phyloP scores from a whole-genome alignment of 352 stramenopile genomes.

The Phytophthora lateralis region DNA sequence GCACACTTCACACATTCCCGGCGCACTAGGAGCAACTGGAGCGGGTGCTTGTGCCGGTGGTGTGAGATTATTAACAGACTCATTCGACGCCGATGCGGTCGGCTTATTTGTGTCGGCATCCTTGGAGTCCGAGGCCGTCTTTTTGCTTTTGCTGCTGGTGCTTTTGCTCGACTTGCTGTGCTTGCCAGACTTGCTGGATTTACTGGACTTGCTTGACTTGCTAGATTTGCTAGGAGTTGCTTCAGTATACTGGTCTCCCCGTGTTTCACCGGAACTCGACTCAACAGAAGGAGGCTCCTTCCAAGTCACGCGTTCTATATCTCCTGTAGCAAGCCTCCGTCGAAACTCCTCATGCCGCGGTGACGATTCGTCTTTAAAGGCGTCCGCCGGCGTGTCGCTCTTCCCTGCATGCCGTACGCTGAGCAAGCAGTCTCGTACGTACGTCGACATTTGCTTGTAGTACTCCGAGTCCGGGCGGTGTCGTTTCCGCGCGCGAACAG shows the following conservation, averaged over 20 bases:
- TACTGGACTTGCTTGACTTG: slow-evolving; percentile 36
- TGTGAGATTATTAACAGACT: slow-evolving; percentile 22
- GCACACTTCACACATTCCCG: slow-evolving; percentile 58
- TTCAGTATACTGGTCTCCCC: slow-evolving; percentile 20
- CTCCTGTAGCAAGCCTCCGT: slow-evolving; percentile 60
- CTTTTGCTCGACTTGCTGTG: slow-evolving; percentile 31
- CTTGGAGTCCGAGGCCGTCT: slow-evolving; percentile 23
- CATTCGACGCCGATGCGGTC: slow-evolving; percentile 21
- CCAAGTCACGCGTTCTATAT: slow-evolving; percentile 80
- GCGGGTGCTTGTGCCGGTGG: slow-evolving; percentile 19
- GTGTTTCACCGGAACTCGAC: slow-evolving; percentile 8
- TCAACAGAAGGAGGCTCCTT: slow-evolving; percentile 62
- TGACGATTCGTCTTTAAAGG: slow-evolving; percentile 54
- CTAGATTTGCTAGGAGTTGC: slow-evolving; percentile 20
- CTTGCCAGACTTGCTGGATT: slow-evolving; percentile 37
- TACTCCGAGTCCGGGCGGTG: slow-evolving; percentile 84
- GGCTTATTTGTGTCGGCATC: slow-evolving; percentile 22
- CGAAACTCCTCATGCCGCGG: slow-evolving; percentile 69
- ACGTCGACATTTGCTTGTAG: slow-evolving; percentile 87
- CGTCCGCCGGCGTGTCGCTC: slow-evolving; percentile 41
- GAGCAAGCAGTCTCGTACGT: slow-evolving; percentile 82
- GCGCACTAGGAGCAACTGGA: slow-evolving; percentile 35
- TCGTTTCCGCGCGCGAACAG: slow-evolving; percentile 71
- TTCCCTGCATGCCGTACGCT: slow-evolving; percentile 62
- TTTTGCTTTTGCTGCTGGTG: slow-evolving; percentile 34